Conservation (phyloP, 2,329 filamentous ascomycete species). For the Penicillium sp. region DNA sequence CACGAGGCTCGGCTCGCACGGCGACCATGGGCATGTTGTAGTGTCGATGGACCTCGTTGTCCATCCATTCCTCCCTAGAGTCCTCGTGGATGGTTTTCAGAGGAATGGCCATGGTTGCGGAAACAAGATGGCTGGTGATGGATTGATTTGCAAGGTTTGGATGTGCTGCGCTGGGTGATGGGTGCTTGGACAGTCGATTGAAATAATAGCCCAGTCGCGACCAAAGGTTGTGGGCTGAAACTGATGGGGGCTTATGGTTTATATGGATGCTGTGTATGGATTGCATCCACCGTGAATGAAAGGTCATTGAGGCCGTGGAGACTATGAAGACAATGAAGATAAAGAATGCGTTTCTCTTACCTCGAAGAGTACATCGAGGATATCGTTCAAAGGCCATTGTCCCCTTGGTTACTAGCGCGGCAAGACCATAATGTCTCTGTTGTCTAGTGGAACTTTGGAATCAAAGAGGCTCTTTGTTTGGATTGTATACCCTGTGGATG, state of each 20-base stretch:
- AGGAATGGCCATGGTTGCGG: neutral
- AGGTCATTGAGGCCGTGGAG: too few relatives aligned
- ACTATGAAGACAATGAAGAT: neutral
- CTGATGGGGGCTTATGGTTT: neutral
- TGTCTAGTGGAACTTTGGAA: neutral
- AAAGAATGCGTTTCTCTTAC: neutral
- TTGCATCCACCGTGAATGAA: neutral
- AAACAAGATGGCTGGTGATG: neutral
- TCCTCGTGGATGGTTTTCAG: neutral
- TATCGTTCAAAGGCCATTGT: neutral
- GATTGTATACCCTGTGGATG: neutral
- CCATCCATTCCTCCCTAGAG: neutral
- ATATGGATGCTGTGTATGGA: neutral
- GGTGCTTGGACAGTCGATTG: neutral
- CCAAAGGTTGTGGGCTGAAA: neutral
- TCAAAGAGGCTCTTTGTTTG: neutral
- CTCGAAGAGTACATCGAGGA: neutral
- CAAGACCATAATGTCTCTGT: neutral
- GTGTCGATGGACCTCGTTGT: neutral
- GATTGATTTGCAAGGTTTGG: neutral
- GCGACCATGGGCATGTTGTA: conserved; percentile 1
- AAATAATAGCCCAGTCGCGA: neutral
- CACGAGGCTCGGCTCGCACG: neutral
- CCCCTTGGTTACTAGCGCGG: neutral
- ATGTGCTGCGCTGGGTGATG: neutral